Percentiles rank a stretch among this genome's conserved stretches.
These are phyloP conservation scores for Extremus antarcticus DNA, from an alignment of 495 filamentous ascomycete genomes.

Conservation along the genomic window DNA sequence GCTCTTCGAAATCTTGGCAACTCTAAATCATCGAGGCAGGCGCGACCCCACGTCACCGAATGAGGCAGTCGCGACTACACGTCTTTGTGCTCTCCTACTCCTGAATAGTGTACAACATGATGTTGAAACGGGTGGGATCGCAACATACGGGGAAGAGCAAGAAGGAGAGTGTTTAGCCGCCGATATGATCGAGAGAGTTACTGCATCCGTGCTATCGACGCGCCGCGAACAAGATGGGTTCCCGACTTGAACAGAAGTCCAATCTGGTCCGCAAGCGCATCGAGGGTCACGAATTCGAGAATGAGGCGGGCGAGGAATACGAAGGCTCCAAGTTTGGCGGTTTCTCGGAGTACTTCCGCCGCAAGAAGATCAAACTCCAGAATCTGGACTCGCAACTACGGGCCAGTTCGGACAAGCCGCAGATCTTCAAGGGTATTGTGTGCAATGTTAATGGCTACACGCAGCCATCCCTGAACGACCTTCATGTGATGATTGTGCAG, in stretches of 20 bases:
- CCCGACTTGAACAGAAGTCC: slow-evolving; percentile 64
- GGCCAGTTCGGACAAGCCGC: slow-evolving; percentile 57
- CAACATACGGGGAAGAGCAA: too few relatives aligned
- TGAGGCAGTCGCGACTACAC: background rate
- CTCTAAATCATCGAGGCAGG: background rate
- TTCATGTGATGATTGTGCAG: slow-evolving; percentile 74
- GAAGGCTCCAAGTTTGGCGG: slow-evolving; percentile 76
- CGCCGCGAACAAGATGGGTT: slow-evolving; percentile 52
- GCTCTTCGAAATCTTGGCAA: background rate
- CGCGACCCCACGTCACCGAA: background rate
- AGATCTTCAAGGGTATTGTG: slow-evolving; percentile 80
- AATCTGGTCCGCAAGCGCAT: slow-evolving; percentile 72
- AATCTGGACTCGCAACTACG: slow-evolving; percentile 80
- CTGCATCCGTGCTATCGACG: too few relatives aligned
- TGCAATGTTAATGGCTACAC: slow-evolving; percentile 86
- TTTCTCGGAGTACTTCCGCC: slow-evolving; percentile 78
- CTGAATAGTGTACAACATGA: background rate
- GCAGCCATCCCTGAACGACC: slow-evolving; percentile 75
- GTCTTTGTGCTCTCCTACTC: background rate
- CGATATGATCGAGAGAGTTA: too few relatives aligned
- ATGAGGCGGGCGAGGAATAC: slow-evolving; percentile 87
- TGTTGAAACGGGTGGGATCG: background rate
- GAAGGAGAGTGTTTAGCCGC: too few relatives aligned
- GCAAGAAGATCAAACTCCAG: slow-evolving; percentile 92
- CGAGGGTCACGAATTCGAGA: slow-evolving; percentile 53